phyloP scores from a whole-genome alignment of 441 rosid genomes.

The Theobroma grandiflorum region DNA sequence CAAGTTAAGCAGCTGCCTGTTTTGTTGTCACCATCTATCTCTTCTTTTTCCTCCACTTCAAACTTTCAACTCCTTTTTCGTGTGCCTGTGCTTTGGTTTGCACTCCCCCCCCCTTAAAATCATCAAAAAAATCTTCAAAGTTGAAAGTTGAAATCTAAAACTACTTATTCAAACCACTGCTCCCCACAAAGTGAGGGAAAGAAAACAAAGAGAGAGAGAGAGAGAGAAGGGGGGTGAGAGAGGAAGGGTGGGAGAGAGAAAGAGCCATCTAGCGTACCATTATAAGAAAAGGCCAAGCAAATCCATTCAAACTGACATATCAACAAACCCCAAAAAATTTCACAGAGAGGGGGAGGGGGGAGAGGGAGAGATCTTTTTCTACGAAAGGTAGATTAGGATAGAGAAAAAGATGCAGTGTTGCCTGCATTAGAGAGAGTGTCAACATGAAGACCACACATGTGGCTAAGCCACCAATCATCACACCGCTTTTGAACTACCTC shows the following conservation, averaged over 20 bases:
- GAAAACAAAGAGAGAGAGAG: slow-evolving; percentile 9
- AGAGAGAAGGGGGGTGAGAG: slow-evolving; percentile 20
- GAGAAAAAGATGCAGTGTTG: slow-evolving; percentile 27
- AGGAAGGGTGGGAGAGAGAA: slow-evolving; percentile 22
- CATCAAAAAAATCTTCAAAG: slow-evolving; percentile 39
- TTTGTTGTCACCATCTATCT: neutral
- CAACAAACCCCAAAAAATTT: slow-evolving; percentile 40
- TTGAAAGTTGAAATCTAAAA: slow-evolving; percentile 42
- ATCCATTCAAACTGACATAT: slow-evolving; percentile 51
- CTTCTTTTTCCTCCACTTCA: neutral
- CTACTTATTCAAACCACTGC: slow-evolving; percentile 51
- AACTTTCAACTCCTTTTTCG: slow-evolving; percentile 8
- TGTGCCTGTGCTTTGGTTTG: slow-evolving; percentile 14
- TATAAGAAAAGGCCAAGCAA: slow-evolving; percentile 44
- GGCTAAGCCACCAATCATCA: slow-evolving; percentile 40
- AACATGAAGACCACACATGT: slow-evolving; percentile 39
- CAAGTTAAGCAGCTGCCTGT: neutral
- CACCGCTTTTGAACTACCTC: slow-evolving; percentile 6
- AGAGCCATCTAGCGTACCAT: slow-evolving; percentile 27
- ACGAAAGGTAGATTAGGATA: slow-evolving; percentile 26
- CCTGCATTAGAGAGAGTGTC: slow-evolving; percentile 23
- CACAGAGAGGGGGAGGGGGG: slow-evolving; percentile 23
- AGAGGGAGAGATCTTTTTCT: slow-evolving; percentile 16
- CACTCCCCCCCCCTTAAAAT: slow-evolving; percentile 26
- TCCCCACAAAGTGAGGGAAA: slow-evolving; percentile 25